These are phyloP conservation scores for Trichoderma sp. DNA, from an alignment of 2,329 filamentous ascomycete genomes.

Conservation along the genomic window DNA sequence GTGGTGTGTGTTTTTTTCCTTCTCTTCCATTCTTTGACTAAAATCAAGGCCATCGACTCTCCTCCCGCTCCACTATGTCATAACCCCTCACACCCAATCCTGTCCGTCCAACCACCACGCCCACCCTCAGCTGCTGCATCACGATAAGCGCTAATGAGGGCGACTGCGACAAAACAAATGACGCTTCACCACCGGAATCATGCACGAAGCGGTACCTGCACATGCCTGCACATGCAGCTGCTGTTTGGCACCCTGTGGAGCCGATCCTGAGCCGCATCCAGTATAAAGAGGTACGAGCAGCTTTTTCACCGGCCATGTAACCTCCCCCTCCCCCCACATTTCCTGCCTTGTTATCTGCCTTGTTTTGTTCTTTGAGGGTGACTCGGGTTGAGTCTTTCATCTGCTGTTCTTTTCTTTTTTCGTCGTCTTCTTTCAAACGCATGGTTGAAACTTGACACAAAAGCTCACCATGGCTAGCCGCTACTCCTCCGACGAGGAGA, in stretches of 20 bases:
- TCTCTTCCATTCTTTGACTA: not conserved
- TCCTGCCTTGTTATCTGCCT: slow-evolving; percentile 3
- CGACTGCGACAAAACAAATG: not conserved
- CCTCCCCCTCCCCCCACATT: not conserved
- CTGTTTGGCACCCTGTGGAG: slow-evolving; percentile 16
- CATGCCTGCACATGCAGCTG: slow-evolving; percentile 8
- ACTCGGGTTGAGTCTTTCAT: not conserved
- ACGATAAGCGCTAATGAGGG: slow-evolving; percentile 1
- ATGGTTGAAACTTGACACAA: not conserved
- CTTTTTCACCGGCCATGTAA: not conserved
- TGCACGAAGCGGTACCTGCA: slow-evolving; percentile 1
- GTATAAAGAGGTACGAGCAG: slow-evolving; percentile 1
- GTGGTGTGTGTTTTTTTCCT: not conserved
- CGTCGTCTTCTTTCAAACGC: not conserved
- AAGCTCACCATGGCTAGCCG: slow-evolving; percentile 38
- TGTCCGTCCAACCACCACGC: not conserved
- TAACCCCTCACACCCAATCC: not conserved
- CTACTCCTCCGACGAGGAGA: slow-evolving; percentile 56
- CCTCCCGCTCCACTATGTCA: not conserved
- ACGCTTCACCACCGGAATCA: not conserved
- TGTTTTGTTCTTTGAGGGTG: not conserved
- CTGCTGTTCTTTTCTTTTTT: not conserved
- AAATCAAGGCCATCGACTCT: not conserved
- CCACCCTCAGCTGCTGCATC: not conserved
- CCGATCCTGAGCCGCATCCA: not conserved